Base-by-base conservation (phyloP, 2,329 filamentous ascomycete genomes). In the Fusarium coicis region DNA sequence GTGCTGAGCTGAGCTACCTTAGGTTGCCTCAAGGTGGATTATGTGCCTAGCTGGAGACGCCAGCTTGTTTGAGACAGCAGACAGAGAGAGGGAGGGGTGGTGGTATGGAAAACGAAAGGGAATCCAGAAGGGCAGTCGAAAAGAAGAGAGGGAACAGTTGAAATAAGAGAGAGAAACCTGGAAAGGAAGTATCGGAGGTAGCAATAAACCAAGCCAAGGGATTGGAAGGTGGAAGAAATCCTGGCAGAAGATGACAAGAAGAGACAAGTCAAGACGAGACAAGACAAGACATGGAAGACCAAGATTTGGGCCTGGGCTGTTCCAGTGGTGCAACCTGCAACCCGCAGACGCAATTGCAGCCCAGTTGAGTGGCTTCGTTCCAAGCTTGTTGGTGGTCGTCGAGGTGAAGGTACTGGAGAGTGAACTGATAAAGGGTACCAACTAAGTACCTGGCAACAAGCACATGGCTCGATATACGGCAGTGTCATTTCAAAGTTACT, bases 211-310 rank as follows among this genome's bases (percentile, higher is more conserved):
- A 58, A 69, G 66, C 44, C 50, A 39, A 65, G 65, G 58, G 53
- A 69, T 69, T 69, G 46, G 44, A 57, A 59, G 47, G 66, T 74
- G 67, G 71, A 74, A 56, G 67, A 68, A 73, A 73, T 58, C 71
- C 66, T 74, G 70, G 70, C 70, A 74, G 57, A 66, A 55, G 61
- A 54, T 73, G 65, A 57, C 63, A 66, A 65, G 63, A 56, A 42
- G 43, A 67, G 62, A 40, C 52, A 55, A 56, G 54, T 30, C 26
- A 47, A 47, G 43, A 18, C 62, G 62, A 63, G 63, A 52, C 49
- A 18, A 64, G 59, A 39, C 50, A 39, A 57, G 54, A 34, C 53
- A 46, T 34, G 54, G 36, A 56, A 26, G 39, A 36, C 39, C 54
- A 57, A 49, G n/a, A 34, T 49, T 66, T 40, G 39, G 65, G 65